phyloP scores from a whole-genome alignment of 2,329 filamentous ascomycete genomes.

The Diplodia intermedia region DNA sequence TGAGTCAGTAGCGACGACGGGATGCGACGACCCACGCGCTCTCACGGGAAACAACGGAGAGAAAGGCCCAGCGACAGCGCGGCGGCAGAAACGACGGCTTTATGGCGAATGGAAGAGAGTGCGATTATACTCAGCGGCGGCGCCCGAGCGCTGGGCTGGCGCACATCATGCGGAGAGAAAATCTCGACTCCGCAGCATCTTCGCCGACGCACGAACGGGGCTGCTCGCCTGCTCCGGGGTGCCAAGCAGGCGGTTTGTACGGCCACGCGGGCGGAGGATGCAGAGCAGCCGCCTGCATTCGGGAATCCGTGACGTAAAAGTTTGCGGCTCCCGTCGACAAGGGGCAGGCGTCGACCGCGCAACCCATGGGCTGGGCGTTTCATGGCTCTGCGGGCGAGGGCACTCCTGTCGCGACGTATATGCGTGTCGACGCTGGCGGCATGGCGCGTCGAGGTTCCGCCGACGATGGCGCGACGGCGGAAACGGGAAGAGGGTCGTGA shows the following conservation, averaged over 20 bases:
- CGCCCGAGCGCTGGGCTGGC: conserved; percentile 18
- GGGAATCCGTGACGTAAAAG: conserved; percentile 31
- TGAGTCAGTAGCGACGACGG: neutral
- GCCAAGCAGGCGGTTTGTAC: conserved; percentile 14
- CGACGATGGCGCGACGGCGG: conserved; percentile 9
- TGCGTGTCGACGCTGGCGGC: neutral
- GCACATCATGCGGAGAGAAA: conserved; percentile 32
- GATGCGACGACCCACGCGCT: neutral
- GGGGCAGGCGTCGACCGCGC: neutral
- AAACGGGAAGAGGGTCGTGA: conserved; percentile 5
- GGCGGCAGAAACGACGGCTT: neutral
- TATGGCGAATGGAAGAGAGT: conserved; percentile 6
- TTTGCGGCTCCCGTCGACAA: conserved; percentile 2
- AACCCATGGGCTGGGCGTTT: neutral
- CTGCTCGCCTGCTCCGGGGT: neutral
- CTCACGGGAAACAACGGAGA: neutral
- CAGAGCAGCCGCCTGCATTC: conserved; percentile 10
- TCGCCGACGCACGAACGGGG: conserved; percentile 28
- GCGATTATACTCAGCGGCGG: conserved; percentile 2
- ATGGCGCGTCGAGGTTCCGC: neutral
- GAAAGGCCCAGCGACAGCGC: neutral
- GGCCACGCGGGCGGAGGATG: conserved; percentile 11
- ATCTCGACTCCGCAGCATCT: conserved; percentile 26
- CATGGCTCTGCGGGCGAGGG: conserved; percentile 12
- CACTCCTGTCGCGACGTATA: conserved; percentile 5